phyloP scores from a whole-genome alignment of 495 filamentous ascomycete genomes.

The Hypoxylon trugodes region DNA sequence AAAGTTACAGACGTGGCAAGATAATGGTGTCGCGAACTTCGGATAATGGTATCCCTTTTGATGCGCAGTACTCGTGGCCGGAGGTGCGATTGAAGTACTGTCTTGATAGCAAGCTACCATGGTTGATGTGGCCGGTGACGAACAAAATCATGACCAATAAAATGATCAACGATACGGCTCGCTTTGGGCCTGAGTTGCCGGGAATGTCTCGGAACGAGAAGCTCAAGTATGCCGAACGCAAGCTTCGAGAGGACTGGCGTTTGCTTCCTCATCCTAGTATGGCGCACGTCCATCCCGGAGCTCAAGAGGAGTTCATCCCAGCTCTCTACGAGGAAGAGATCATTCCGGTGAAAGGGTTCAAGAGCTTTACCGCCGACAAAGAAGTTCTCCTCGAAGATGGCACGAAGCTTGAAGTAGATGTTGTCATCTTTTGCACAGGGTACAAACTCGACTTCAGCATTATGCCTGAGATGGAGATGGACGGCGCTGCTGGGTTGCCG shows the following conservation, averaged over 20 bases:
- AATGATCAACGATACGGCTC: slow-evolving; percentile 28
- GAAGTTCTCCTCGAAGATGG: slow-evolving; percentile 32
- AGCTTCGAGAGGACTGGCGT: slow-evolving; percentile 18
- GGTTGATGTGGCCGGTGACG: slow-evolving; percentile 20
- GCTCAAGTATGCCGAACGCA: slow-evolving; percentile 6
- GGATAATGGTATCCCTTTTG: slow-evolving; percentile 20
- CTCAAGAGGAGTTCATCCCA: slow-evolving; percentile 35
- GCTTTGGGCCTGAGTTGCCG: slow-evolving; percentile 12
- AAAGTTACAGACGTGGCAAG: slow-evolving; percentile 29
- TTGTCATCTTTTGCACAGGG: slow-evolving; percentile 43
- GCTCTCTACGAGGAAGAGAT: slow-evolving; percentile 27
- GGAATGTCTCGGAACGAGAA: slow-evolving; percentile 2
- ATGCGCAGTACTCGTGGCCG: slow-evolving; percentile 24
- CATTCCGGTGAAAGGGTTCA: slow-evolving; percentile 26
- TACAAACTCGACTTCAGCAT: slow-evolving; percentile 37
- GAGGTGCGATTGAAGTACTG: slow-evolving; percentile 25
- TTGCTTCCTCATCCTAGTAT: slow-evolving; percentile 26
- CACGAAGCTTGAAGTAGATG: slow-evolving; percentile 32
- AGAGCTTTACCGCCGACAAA: slow-evolving; percentile 24
- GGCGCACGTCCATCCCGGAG: slow-evolving; percentile 20
- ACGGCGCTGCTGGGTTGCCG: slow-evolving; percentile 22
- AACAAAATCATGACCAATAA: slow-evolving; percentile 20
- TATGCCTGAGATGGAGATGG: slow-evolving; percentile 35
- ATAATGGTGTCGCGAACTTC: slow-evolving; percentile 22
- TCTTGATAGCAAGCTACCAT: slow-evolving; percentile 24